Percentiles rank a stretch among this genome's conserved stretches.
These are phyloP conservation scores for Wallacemonas sp. DNA, from an alignment of 208 protist genomes.

Conservation along the genomic window DNA sequence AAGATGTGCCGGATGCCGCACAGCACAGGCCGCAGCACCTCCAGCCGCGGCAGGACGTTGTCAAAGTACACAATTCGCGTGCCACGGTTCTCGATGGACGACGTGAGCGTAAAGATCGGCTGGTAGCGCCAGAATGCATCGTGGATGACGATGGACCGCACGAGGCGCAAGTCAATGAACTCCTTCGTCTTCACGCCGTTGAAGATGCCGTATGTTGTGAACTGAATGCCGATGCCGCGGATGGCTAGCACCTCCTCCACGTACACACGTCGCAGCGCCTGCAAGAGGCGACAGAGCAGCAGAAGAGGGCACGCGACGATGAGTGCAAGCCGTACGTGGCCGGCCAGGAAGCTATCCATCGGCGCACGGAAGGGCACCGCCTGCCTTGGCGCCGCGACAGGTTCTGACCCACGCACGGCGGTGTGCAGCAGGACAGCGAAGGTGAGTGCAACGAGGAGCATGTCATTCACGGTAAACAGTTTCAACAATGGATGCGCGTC, in stretches of 20 bases:
- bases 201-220: conserved; percentile 69
- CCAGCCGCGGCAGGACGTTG: conserved; percentile 71
- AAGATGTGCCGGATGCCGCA: conserved; percentile 71
- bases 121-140: conserved; percentile 81
- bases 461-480: conserved; percentile 44
- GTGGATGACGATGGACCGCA: conserved; percentile 78
- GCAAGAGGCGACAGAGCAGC: conserved; percentile 31
- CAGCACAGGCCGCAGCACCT: conserved; percentile 61
- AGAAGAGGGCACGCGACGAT: conserved; percentile 23
- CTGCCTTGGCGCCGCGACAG: neutral
- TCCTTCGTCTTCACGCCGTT: conserved; percentile 33
- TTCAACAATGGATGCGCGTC: conserved; percentile 21
- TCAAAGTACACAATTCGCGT: conserved; percentile 67
- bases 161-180: conserved; percentile 67
- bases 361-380: neutral
- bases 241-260: conserved; percentile 78
- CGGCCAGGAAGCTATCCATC: neutral
- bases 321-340: neutral
- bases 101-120: conserved; percentile 81
- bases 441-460: conserved; percentile 34
- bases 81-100: conserved; percentile 65
- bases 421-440: conserved; percentile 10
- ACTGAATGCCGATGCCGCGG: conserved; percentile 74
- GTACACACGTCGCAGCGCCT: conserved; percentile 37
- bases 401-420: neutral